phyloP scores from a whole-genome alignment of 2,329 filamentous ascomycete species.

The Pseudomassariella vexata region DNA sequence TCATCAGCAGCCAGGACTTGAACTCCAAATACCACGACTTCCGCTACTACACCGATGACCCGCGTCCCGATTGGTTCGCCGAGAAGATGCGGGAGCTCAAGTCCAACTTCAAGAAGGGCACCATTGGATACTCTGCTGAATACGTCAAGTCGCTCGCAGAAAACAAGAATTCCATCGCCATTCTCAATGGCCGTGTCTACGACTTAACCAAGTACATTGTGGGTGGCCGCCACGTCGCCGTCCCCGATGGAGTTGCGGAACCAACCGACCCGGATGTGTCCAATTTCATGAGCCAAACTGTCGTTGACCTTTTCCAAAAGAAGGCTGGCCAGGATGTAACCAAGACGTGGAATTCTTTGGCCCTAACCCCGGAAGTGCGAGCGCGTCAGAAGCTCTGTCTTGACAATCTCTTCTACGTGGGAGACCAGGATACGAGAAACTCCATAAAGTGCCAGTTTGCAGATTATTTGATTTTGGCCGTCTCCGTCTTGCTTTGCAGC shows the following conservation, averaged over 20 bases:
- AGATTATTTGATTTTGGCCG: constrained; percentile 79
- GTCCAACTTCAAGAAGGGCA: constrained; percentile 77
- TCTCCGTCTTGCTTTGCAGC: constrained; percentile 72
- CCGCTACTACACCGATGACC: constrained; percentile 75
- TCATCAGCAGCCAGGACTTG: constrained; percentile 60
- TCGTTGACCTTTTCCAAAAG: constrained; percentile 72
- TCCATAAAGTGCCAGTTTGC: constrained; percentile 82
- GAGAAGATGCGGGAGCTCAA: constrained; percentile 80
- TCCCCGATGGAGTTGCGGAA: constrained; percentile 43
- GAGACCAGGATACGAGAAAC: constrained; percentile 84
- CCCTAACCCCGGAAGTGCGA: constrained; percentile 50
- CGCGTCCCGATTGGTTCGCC: constrained; percentile 83
- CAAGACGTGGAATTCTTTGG: constrained; percentile 72
- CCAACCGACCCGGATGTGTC: constrained; percentile 44
- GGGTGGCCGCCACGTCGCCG: constrained; percentile 64
- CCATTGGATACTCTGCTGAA: constrained; percentile 73
- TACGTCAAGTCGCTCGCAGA: constrained; percentile 67
- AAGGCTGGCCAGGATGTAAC: constrained; percentile 75
- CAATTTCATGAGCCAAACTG: constrained; percentile 74
- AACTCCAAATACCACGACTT: constrained; percentile 91
- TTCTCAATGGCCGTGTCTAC: constrained; percentile 75
- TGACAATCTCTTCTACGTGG: constrained; percentile 92
- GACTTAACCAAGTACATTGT: constrained; percentile 79
- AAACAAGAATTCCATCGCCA: constrained; percentile 64
- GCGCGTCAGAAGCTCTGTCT: constrained; percentile 74